Evolutionary conservation across 2,329 filamentous ascomycete genomes (phyloP).

Genomic region (Phialocephala sp.): DNA sequence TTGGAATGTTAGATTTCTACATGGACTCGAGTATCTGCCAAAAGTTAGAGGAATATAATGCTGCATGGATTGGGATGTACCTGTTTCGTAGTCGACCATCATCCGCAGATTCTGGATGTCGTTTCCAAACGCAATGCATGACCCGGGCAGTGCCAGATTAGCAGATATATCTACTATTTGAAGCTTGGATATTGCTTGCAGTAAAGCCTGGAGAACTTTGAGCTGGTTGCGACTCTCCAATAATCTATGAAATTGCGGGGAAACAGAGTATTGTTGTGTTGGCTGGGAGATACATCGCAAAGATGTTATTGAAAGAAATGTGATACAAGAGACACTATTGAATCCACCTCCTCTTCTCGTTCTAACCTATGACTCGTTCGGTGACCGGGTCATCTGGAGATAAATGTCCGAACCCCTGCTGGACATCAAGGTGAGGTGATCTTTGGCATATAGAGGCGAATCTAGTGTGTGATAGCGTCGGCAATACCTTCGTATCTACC

Average conservation of each 20-base stretch:
- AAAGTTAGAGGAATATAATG: background rate
- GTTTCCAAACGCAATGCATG: slow-evolving; percentile 62
- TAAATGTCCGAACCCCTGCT: background rate
- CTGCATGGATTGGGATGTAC: slow-evolving; percentile 43
- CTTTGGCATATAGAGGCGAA: background rate
- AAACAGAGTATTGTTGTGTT: background rate
- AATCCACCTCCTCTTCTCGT: background rate
- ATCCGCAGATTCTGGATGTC: slow-evolving; percentile 61
- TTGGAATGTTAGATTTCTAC: background rate
- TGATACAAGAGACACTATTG: background rate
- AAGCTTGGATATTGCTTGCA: slow-evolving; percentile 14
- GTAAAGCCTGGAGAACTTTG: slow-evolving; percentile 8
- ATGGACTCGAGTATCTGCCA: background rate
- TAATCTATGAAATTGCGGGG: background rate
- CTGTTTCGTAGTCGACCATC: slow-evolving; percentile 64
- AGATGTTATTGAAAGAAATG: background rate
- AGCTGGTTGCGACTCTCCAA: background rate
- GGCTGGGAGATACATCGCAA: background rate
- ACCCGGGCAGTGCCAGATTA: slow-evolving; percentile 59
- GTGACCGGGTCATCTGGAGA: background rate
- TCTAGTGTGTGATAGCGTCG: no score
- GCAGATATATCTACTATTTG: slow-evolving; percentile 42
- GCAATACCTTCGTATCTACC: no score
- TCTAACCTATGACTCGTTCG: background rate
- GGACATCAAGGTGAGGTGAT: background rate